phyloP scores from a whole-genome alignment of 1,139 yeast species.

The Blastobotrys ciferrii region DNA sequence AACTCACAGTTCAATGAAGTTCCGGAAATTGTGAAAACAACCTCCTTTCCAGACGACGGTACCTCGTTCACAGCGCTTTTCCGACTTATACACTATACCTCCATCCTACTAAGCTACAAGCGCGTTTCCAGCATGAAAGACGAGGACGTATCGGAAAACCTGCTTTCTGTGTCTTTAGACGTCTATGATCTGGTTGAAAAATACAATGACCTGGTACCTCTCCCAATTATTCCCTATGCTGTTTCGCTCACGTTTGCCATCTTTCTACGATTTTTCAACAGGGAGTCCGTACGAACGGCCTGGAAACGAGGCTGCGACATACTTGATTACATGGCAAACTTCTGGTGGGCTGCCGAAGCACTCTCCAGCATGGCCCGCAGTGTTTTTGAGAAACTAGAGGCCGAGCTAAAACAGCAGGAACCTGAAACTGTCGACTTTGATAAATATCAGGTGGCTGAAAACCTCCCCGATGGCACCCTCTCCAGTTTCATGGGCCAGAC shows the following conservation, averaged over 20 bases:
- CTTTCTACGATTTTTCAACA: conserved; percentile 17
- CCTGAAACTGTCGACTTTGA: conserved; percentile 1
- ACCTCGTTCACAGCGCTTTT: conserved; percentile 19
- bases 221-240: conserved; percentile 32
- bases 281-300: conserved; percentile 12
- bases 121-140: conserved; percentile 21
- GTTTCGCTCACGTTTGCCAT: conserved; percentile 32
- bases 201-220: conserved; percentile 26
- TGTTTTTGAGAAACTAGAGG: conserved; percentile 30
- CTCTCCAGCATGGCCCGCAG: conserved; percentile 31
- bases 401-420: conserved; percentile 7
- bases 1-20: conserved; percentile 18
- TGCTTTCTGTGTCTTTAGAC: conserved; percentile 24
- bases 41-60: conserved; percentile 18
- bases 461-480: conserved; percentile 20
- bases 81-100: conserved; percentile 25
- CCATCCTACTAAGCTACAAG: conserved; percentile 29
- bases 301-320: conserved; percentile 30
- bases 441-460: conserved; percentile 10
- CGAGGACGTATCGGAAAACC: conserved; percentile 19
- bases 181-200: conserved; percentile 28
- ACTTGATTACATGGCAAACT: conserved; percentile 24
- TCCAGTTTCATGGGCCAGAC: conserved; percentile 28
- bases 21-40: conserved; percentile 12
- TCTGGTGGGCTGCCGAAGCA: conserved; percentile 35